Evolutionary conservation across 805 yeast species (phyloP).

Genomic region (Barnettozyma californica): DNA sequence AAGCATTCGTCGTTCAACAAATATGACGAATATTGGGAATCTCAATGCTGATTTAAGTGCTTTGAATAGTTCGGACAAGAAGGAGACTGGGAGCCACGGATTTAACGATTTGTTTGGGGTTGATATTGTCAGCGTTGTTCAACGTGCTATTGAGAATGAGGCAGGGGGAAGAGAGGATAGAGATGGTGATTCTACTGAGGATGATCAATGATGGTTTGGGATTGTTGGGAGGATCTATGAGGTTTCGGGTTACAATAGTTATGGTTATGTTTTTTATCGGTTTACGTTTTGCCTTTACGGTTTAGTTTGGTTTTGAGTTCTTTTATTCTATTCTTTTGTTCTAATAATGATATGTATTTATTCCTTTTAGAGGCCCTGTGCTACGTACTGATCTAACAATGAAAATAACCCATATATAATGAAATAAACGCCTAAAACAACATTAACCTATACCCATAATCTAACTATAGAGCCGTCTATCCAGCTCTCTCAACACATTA

Average conservation of each 20-base stretch:
- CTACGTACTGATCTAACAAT: neutral
- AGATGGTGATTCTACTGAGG: neutral
- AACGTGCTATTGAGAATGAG: slow-evolving; percentile 37
- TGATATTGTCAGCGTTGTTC: slow-evolving; percentile 45
- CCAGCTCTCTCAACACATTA: slow-evolving; percentile 75
- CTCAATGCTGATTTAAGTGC: neutral
- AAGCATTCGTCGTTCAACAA: neutral
- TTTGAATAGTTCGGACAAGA: neutral
- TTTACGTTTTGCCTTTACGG: neutral
- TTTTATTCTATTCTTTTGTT: neutral
- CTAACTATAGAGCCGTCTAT: slow-evolving; percentile 36
- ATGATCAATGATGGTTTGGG: slow-evolving; percentile 1
- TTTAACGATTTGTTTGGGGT: slow-evolving; percentile 48
- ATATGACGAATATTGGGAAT: neutral
- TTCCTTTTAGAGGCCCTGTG: neutral
- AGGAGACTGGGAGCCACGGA: slow-evolving; percentile 8
- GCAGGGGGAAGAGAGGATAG: slow-evolving; percentile 13
- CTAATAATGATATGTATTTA: neutral
- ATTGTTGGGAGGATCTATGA: neutral
- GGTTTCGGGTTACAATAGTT: neutral
- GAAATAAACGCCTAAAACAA: neutral
- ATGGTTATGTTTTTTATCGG: neutral
- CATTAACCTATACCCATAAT: neutral
- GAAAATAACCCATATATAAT: neutral
- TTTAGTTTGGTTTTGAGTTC: neutral